These are phyloP conservation scores for Paradendryphiella salina DNA, from an alignment of 2,329 filamentous ascomycete genomes.

Conservation along the genomic window DNA sequence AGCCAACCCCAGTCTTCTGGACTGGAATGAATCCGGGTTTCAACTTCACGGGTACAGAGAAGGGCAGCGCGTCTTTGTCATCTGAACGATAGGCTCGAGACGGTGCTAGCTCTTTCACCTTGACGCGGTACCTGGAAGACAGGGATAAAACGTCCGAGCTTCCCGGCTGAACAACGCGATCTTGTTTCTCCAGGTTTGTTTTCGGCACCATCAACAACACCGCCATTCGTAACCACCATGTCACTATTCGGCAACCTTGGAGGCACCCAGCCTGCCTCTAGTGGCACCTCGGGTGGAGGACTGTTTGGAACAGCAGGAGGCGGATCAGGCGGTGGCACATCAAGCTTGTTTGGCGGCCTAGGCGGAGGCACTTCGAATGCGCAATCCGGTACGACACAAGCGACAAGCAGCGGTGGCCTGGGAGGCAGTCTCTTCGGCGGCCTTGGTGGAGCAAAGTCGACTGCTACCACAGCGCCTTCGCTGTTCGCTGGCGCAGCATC, in stretches of 20 bases:
- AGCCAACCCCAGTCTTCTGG: too few relatives aligned
- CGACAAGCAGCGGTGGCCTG: slow-evolving; percentile 33
- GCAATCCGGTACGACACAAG: slow-evolving; percentile 31
- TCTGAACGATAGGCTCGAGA: not conserved
- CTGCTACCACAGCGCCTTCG: slow-evolving; percentile 31
- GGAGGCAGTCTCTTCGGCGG: slow-evolving; percentile 41
- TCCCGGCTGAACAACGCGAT: slow-evolving; percentile 30
- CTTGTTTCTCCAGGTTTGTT: slow-evolving; percentile 28
- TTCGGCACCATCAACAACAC: slow-evolving; percentile 38
- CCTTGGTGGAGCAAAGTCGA: slow-evolving; percentile 45
- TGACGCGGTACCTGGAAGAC: slow-evolving; percentile 17
- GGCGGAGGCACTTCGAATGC: slow-evolving; percentile 33
- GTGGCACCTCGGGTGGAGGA: slow-evolving; percentile 24
- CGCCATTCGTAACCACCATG: slow-evolving; percentile 34
- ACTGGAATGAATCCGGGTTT: not conserved
- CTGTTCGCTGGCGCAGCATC: slow-evolving; percentile 30
- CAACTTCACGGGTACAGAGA: too few relatives aligned
- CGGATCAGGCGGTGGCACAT: slow-evolving; percentile 28
- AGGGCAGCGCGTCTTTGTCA: not conserved
- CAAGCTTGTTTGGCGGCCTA: slow-evolving; percentile 38
- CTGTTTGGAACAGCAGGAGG: slow-evolving; percentile 34
- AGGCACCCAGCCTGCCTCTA: slow-evolving; percentile 36
- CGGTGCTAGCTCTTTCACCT: not conserved
- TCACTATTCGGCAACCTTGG: slow-evolving; percentile 41
- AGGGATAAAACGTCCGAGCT: slow-evolving; percentile 19